These are phyloP conservation scores for Solanum aculeatissimum DNA, from an alignment of 305 asterid species.

Conservation along the genomic window DNA sequence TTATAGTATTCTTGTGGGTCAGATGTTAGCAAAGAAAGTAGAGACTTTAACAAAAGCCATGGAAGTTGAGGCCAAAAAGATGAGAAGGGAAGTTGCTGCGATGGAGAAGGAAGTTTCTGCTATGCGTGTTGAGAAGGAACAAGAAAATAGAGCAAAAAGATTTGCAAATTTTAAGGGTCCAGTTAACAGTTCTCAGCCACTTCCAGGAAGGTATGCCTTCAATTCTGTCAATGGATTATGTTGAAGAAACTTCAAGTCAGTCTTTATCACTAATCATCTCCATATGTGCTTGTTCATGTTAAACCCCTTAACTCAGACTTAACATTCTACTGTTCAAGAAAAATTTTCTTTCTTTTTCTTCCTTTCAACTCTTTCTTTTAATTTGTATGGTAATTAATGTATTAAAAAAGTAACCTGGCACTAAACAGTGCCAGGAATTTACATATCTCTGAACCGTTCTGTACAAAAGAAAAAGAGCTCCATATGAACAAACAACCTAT, in stretches of 20 bases:
- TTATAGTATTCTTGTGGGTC: slow-evolving; percentile 7
- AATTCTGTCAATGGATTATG: neutral
- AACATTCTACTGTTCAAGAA: neutral
- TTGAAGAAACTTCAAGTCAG: neutral
- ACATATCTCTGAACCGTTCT: neutral
- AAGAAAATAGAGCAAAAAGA: slow-evolving; percentile 68
- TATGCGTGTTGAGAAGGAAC: slow-evolving; percentile 87
- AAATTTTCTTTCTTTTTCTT: neutral
- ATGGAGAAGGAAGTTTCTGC: slow-evolving; percentile 99
- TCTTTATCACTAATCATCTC: neutral
- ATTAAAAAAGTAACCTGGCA: neutral
- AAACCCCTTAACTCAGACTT: neutral
- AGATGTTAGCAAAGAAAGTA: slow-evolving; percentile 97
- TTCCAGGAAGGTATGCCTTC: slow-evolving; percentile 58
- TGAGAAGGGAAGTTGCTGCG: slow-evolving; percentile 97
- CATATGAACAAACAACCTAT: neutral
- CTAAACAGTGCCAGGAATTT: neutral
- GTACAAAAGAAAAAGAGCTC: neutral
- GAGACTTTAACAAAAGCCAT: slow-evolving; percentile 93
- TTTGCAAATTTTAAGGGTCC: slow-evolving; percentile 59
- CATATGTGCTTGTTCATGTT: neutral
- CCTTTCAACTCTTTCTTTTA: neutral
- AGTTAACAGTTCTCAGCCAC: slow-evolving; percentile 53
- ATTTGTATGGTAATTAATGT: neutral
- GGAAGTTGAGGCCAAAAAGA: slow-evolving; percentile 99